Evolutionary conservation across 2,329 filamentous ascomycete species (phyloP), one percentile per base, ranked within the genome.

Genomic region (Alternaria tenuissima): DNA sequence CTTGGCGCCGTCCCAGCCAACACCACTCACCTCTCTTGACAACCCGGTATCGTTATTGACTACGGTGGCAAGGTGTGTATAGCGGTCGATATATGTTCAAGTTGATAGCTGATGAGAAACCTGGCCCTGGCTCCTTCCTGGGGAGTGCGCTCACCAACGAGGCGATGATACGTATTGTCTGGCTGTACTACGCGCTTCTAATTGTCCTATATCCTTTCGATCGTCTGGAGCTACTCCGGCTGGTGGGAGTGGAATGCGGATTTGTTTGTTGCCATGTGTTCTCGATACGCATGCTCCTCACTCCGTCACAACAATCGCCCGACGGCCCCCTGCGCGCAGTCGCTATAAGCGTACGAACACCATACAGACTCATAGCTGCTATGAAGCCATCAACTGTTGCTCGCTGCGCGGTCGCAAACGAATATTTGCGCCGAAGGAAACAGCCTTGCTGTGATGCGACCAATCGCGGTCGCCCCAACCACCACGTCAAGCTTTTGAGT

Each of bases 321-420:
- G 38, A 48, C 26, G 42, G 39, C 47, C 41, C 20, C 30, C 34
- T 38, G 20, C 52, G 26, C 43, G 51, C 48, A n/a, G 26, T 57
- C 30, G 28, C 38, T 16, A 52, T 55, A 55, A 51, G 52, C 52
- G 26, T 64, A 28, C 49, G 52, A 24, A 43, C 38, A 6, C 55
- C 49, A 9, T 39, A 34, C 16, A 22, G n/a, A 36, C 53, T 61
- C 36, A 60, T 53, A 51, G 38, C 39, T 28, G 34, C 59, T 20
- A 69, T 70, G 70, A 65, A 64, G 20, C 56, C 44, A 30, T 58
- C 59, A 16, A 61, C 52, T n/a, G 12, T 62, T 18, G 58, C 61
- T 52, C 54, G 55, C 36, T 63, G 49, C 41, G 48, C 61, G 16
- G 43, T 63, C 47, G 61, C 56, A n/a, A 63, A 59, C 52, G 64